Base-by-base conservation (phyloP, 352 stramenopile genomes). In the Phytophthora capsici region DNA sequence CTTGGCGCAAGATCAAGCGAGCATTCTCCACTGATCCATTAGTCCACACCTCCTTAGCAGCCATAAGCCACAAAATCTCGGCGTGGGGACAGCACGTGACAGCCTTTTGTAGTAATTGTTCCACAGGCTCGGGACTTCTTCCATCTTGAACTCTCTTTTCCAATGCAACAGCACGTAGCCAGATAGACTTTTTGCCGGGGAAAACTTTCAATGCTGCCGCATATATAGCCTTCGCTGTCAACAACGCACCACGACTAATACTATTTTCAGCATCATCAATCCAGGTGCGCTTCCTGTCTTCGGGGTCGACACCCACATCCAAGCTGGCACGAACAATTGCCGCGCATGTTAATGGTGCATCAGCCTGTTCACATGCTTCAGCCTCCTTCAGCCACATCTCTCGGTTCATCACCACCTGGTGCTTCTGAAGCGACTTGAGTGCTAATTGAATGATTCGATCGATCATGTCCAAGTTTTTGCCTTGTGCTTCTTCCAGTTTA, bases 401-500 rank as follows among this genome's bases (percentile, higher is more conserved):
- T 14, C 98, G 83, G 41, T 99, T 95, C 52, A 98, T 87, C 5
- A 99, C 91, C 26, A 98, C 89, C 41, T 96, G 76, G 56, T 97
- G 82, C 26, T 90, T 92, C 41, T 81, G 69, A n/a, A 99, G 76
- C 37, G 90, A 97, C 50, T 91, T 90, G 16, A 96, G 66, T 19
- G 88, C 88, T 44, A 89, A 59, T 58, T 93, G 82, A 53, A 96
- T 86, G 36, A 96, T 94, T 8, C 78, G 82, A 41, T 98, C 90
- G 23, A 90, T 86, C 64, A 88, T 82, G 36, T 92, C 82, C 13
- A 78, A 54, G 37, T 97, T 90, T 54, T 97, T 95, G 3, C 92
- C 86, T 71, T 99, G 94, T 0, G 94, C 96, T 86, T 99, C 98
- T 78, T 99, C 98, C 14, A 99, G 80, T 71, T 99, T 99, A 2